Evolutionary conservation across 495 filamentous ascomycete species (phyloP), one percentile per base, ranked within the genome.

Genomic region (Neurospora intermedia): DNA sequence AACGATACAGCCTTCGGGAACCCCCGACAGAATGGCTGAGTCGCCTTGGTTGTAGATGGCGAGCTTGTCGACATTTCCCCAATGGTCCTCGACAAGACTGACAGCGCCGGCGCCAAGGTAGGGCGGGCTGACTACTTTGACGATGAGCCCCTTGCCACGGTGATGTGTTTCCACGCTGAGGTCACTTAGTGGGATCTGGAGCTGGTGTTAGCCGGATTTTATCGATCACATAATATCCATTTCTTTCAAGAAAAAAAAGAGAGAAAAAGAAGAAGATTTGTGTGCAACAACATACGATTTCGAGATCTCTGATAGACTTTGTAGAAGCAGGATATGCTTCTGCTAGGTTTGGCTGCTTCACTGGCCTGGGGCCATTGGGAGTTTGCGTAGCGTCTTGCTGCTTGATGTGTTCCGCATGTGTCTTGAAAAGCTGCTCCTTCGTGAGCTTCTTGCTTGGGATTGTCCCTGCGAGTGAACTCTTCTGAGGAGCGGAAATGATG

Each of bases 141-240:
- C 74, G 5, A 87, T 76, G 71, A 87, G 46, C 70, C 83, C 84
- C 23, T 73, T 73, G 1, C 83, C 86, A 3, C 85, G 78, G 76
- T 89, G 86, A 74, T 88, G 87, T 9, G 83, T 87, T 72, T 88
- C 86, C 6, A 87, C 77, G 11, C 43, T 73, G 1, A 90, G 81
- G 11, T 77, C 76, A 69, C 70, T 77, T 15, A 82, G 75, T 9
- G 79, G 77, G 20, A 81, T 80, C 81, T 80, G 46, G 41, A 18
- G 18, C 20, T 4, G 23, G 8, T 48, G 45, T 45, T 31, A 10
- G 43, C 10, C 41, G 9, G n/a, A 11, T 39, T 5, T 70, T 2
- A 73, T 23, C 7, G 0, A 38, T 38, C 35, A 31, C 27, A 31
- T 31, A 2, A 31, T 27, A 27, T 27, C 27, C 2, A 27, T 27